Evolutionary conservation across 345 rosid species (phyloP).

Genomic region (Hirschfeldia incana): DNA sequence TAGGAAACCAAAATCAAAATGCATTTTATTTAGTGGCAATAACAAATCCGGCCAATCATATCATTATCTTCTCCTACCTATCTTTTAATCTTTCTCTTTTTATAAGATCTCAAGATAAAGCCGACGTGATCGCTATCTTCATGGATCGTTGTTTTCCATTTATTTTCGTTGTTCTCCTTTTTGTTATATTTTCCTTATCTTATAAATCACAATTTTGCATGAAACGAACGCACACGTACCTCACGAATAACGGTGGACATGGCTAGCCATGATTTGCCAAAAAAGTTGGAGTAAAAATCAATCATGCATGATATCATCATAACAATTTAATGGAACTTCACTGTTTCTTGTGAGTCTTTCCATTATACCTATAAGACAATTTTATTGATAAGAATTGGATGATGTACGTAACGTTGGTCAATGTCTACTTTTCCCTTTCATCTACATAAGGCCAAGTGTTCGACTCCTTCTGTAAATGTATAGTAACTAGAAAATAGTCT

Average conservation of each 20-base stretch:
- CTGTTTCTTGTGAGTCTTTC: conserved; percentile 3
- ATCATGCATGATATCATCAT: not conserved
- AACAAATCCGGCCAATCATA: conserved; percentile 28
- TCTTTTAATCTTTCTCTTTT: conserved; percentile 27
- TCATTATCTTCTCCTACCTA: conserved; percentile 28
- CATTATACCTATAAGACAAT: not conserved
- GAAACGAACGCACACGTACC: conserved; percentile 16
- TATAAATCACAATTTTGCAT: conserved; percentile 16
- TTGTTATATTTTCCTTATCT: not conserved
- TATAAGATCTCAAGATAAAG: conserved; percentile 30
- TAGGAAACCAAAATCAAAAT: not conserved
- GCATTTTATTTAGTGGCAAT: not conserved
- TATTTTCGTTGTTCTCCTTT: conserved; percentile 20
- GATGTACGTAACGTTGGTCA: not conserved
- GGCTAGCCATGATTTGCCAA: conserved; percentile 38
- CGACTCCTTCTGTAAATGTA: conserved; percentile 3
- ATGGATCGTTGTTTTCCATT: conserved; percentile 5
- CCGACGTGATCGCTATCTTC: conserved; percentile 37
- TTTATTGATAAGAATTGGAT: not conserved
- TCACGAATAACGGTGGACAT: conserved; percentile 25
- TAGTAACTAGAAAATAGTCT: not conserved
- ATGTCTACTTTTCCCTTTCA: not conserved
- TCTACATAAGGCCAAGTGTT: not conserved
- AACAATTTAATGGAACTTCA: conserved; percentile 18
- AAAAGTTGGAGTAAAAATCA: conserved; percentile 26